These are phyloP conservation scores for Mariannaea elegans DNA, from an alignment of 2,329 filamentous ascomycete species.

Conservation along the genomic window DNA sequence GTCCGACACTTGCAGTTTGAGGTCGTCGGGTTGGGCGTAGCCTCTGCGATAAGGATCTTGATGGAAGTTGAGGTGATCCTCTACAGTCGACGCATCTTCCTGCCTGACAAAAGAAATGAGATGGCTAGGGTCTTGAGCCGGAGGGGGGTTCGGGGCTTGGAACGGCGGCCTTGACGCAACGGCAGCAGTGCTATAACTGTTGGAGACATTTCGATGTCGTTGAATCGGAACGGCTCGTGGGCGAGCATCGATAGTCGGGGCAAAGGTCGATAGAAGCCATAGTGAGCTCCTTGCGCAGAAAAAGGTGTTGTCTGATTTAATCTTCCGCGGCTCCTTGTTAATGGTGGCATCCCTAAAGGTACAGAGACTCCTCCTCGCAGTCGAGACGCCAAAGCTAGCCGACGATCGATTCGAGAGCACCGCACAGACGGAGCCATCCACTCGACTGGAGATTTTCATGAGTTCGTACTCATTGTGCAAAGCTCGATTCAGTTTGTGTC, in stretches of 20 bases:
- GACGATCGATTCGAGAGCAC: constrained; percentile 59
- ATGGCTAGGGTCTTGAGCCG: constrained; percentile 48
- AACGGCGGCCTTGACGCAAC: constrained; percentile 25
- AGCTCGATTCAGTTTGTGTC: constrained; percentile 27
- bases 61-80: constrained; percentile 62
- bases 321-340: constrained; percentile 23
- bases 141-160: constrained; percentile 18
- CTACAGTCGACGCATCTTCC: constrained; percentile 56
- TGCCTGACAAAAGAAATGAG: constrained; percentile 63
- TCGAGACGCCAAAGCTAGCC: constrained; percentile 38
- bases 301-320: constrained; percentile 12
- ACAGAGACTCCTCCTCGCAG: constrained; percentile 40
- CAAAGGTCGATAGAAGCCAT: constrained; percentile 55
- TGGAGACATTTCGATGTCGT: constrained; percentile 32
- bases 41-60: constrained; percentile 63
- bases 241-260: constrained; percentile 32
- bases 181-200: constrained; percentile 40
- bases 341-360: constrained; percentile 26
- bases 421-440: constrained; percentile 68
- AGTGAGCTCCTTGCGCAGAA: constrained; percentile 46
- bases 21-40: constrained; percentile 61
- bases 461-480: constrained; percentile 61
- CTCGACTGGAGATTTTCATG: constrained; percentile 69
- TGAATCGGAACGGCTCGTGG: constrained; percentile 22
- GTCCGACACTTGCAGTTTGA: constrained; percentile 60